phyloP scores from a whole-genome alignment of 148 eudicot species.

The Rhododendron williamsianum region DNA sequence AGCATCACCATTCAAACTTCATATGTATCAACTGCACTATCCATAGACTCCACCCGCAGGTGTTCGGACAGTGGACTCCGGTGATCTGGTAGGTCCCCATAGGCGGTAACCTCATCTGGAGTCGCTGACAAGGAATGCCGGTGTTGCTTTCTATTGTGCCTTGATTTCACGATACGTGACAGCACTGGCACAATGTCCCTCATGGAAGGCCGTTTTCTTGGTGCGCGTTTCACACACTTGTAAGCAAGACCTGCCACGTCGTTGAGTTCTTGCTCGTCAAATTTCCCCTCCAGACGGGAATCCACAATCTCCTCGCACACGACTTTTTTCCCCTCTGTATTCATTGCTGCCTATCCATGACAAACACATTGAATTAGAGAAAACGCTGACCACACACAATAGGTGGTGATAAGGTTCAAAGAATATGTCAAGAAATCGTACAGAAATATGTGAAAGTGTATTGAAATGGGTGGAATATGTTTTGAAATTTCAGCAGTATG shows the following conservation, averaged over 20 bases:
- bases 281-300: conserved; percentile 68
- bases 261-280: conserved; percentile 60
- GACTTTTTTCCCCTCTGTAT: conserved; percentile 56
- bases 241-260: conserved; percentile 79
- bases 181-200: conserved; percentile 81
- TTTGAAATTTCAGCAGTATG: background rate
- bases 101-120: conserved; percentile 44
- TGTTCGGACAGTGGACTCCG: conserved; percentile 35
- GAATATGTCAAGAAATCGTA: background rate
- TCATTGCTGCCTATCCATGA: conserved; percentile 83
- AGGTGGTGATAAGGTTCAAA: background rate
- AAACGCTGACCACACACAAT: background rate
- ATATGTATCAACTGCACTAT: conserved; percentile 47
- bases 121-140: conserved; percentile 38
- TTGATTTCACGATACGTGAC: conserved; percentile 47
- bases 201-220: conserved; percentile 80
- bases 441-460: background rate
- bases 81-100: conserved; percentile 24
- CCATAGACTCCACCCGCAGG: conserved; percentile 56
- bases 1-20: conserved; percentile 21
- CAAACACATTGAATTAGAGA: background rate
- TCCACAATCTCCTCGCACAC: conserved; percentile 94
- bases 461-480: background rate
- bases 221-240: conserved; percentile 56
- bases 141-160: conserved; percentile 38